phyloP scores from a whole-genome alignment of 1,139 yeast species.

The Pneumocystis wakefieldiae region DNA sequence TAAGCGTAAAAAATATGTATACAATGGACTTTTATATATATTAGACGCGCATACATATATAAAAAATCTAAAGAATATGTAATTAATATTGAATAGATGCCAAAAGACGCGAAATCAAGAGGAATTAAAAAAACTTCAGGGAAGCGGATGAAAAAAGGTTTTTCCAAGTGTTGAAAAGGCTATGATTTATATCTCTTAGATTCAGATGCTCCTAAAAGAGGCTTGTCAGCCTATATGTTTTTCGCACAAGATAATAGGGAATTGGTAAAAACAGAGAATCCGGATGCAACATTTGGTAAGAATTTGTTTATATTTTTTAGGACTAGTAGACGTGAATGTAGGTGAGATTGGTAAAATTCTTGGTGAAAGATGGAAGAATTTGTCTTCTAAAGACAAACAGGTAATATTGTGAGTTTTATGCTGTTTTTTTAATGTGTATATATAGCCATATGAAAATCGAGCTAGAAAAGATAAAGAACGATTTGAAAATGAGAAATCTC shows the following conservation, averaged over 20 bases:
- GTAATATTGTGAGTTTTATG: constrained; percentile 6
- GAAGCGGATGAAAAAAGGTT: background rate
- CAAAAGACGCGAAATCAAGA: background rate
- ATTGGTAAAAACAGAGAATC: constrained; percentile 83
- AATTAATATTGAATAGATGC: background rate
- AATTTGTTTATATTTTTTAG: background rate
- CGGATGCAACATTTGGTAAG: constrained; percentile 73
- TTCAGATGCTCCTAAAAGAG: constrained; percentile 98
- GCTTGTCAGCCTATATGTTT: constrained; percentile 96
- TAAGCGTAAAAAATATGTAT: background rate
- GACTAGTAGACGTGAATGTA: background rate
- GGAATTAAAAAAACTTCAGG: background rate
- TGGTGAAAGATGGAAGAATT: constrained; percentile 94
- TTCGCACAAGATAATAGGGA: constrained; percentile 96
- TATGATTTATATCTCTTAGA: constrained; percentile 28
- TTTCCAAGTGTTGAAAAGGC: background rate
- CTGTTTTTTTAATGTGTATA: background rate
- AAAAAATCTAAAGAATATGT: background rate
- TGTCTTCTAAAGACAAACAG: constrained; percentile 58
- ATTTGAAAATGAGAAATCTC: constrained; percentile 91
- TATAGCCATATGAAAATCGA: constrained; percentile 67
- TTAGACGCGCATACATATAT: background rate
- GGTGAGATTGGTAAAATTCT: constrained; percentile 71
- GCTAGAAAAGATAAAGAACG: constrained; percentile 95
- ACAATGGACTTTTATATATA: background rate